Base-by-base conservation (phyloP, 2,329 filamentous ascomycete species). In the Leptographium wingfieldii region DNA sequence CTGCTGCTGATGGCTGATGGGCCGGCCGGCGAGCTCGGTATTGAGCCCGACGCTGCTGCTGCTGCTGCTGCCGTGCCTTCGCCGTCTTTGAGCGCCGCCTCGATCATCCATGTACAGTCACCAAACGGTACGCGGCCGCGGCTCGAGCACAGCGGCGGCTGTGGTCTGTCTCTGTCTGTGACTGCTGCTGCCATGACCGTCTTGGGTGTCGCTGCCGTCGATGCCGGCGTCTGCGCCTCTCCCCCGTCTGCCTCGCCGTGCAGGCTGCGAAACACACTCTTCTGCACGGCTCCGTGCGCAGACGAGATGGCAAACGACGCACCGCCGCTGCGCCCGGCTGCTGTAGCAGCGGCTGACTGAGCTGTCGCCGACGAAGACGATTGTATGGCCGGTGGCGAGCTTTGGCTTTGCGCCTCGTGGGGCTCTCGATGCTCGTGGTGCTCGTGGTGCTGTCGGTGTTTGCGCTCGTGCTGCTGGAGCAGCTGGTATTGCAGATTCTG, bases 101-200 rank as follows among this genome's bases (percentile, higher is more conserved):
- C 62, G 7, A 33, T 29, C 1, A 49, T 40, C 64, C 64, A 65
- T 4, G 52, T 49, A 19, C 56, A 61, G 0, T 64, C 61, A 25
- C 60, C 61, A 35, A 63, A 64, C 2, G 56, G 38, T 1, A 60
- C 53, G 2, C 62, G 64, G 12, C 61, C 62, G 1, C 64, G 64
- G 19, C 25, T 57, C 3, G 62, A 62, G 33, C 61, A 63, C 2
- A 65, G 22, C 1, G 62, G 64, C 1, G 59, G 59, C 16, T 12
- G 10, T 25, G 58, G 54, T 16, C 56, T 46, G 10, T 57, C 35
- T 16, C 29, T 27, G 9, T 31, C 27, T 1, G 25, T 1, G 10
- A 54, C 16, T 9, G 48, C 48, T 29, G 48, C 48, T 3, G 25
- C 25, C 48, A 22, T n/a, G 7, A 25, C 25, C n/a, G 48, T n/a